Base-by-base conservation (phyloP, 2,329 filamentous ascomycete species). In the Cladosporium colombiae region DNA sequence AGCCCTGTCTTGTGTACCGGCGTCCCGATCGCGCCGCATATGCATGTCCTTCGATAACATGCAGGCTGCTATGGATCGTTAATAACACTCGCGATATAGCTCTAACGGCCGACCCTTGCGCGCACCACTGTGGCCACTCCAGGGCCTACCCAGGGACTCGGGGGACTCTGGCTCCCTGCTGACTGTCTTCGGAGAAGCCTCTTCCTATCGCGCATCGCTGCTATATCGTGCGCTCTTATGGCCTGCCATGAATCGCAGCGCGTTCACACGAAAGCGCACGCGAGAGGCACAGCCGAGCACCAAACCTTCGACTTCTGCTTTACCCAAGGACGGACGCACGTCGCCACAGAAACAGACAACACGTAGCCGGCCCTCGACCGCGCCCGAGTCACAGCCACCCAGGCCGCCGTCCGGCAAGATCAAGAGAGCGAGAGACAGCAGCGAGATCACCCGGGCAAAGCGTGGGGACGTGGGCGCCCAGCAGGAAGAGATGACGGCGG, bases 181-280 rank as follows among this genome's bases (percentile, higher is more conserved):
- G 40, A 46, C 40, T 46, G 40, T 46, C 25, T 16, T 27, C 25
- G 50, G 61, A 63, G 27, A 63, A 57, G 61, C 23, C 35, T 63
- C 61, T 63, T 63, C 61, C 40, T 46, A 46, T 46, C 40, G 40
- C 40, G n/a, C 40, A 63, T 46, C 49, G 50, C 23, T 46, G 33
- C 61, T 63, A 63, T 63, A 63, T 63, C 50, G 31, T 46, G 21
- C 14, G 49, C 50, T 63, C 61, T 46, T 63, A 73, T 74, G 73
- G 71, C 71, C 67, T 31, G 66, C 58, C 37, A 71, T 73, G 71
- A 70, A 74, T 46, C 71, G 68, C 62, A 68, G 67, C 65, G 67
- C 70, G 56, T 56, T 67, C 37, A 57, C 70, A 65, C 68, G 69
- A 63, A 71, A 68, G 67, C 70, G 69, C 40, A 66, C 66, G 63